Conservation (phyloP, 768 basidiomycete species). For the Suillus tomentosus region DNA sequence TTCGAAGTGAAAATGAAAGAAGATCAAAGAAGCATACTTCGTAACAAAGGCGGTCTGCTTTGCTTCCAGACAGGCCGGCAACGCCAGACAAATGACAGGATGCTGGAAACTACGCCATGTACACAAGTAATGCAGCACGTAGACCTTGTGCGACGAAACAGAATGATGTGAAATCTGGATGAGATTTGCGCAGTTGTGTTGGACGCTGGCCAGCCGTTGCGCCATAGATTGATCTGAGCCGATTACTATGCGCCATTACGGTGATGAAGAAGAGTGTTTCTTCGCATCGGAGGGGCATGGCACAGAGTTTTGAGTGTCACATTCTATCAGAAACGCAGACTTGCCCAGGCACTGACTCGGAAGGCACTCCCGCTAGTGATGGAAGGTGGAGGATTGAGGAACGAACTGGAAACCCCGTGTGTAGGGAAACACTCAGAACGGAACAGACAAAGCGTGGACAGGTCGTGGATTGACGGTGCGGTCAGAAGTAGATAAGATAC, state of each 20-base stretch:
- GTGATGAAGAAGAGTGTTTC: constrained; percentile 4
- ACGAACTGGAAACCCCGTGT: too few species aligned
- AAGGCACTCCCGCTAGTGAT: background rate
- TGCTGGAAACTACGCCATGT: background rate
- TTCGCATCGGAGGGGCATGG: background rate
- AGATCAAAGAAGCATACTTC: constrained; percentile 10
- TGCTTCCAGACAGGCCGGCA: constrained; percentile 1
- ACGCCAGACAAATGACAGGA: constrained; percentile 4
- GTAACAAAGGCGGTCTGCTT: constrained; percentile 1
- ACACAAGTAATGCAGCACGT: background rate
- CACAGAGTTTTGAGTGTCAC: background rate
- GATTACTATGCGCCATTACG: constrained; percentile 1
- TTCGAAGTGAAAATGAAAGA: constrained; percentile 7
- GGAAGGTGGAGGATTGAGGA: background rate
- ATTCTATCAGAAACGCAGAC: constrained; percentile 5
- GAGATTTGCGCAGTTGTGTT: background rate
- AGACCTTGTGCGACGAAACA: constrained; percentile 3
- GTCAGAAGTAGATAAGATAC: too few species aligned
- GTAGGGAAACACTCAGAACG: too few species aligned
- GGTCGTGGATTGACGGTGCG: too few species aligned
- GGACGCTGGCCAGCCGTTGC: background rate
- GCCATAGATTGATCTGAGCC: constrained; percentile 2
- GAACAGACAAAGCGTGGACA: too few species aligned
- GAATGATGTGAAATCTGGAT: constrained; percentile 5
- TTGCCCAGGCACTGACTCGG: background rate